These are phyloP conservation scores for Microthyrium microscopicum DNA, from an alignment of 2,329 filamentous ascomycete species.

Conservation along the genomic window DNA sequence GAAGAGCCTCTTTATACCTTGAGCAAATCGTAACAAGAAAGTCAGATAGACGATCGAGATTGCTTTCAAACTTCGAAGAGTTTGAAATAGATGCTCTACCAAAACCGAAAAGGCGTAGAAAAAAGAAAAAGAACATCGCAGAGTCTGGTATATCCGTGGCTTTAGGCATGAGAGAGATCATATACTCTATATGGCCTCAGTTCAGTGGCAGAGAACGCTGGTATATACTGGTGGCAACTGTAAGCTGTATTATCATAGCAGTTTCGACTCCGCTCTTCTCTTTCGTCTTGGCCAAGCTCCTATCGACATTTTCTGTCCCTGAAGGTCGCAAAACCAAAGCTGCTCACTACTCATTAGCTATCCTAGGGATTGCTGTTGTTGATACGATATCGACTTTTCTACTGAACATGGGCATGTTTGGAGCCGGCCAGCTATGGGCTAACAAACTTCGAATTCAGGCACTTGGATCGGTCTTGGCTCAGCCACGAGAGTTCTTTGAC, in stretches of 20 bases:
- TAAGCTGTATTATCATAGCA: conserved; percentile 49
- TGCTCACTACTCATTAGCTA: conserved; percentile 49
- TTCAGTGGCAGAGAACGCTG: conserved; percentile 36
- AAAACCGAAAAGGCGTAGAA: too few relatives aligned
- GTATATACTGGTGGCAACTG: too few relatives aligned
- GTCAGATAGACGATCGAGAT: too few relatives aligned
- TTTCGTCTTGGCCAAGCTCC: conserved; percentile 55
- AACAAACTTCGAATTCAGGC: conserved; percentile 52
- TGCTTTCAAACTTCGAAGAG: too few relatives aligned
- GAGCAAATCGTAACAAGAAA: too few relatives aligned
- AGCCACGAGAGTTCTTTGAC: conserved; percentile 68
- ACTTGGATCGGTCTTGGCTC: conserved; percentile 52
- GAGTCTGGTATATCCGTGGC: too few relatives aligned
- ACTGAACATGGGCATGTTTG: conserved; percentile 56
- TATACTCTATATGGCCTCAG: conserved; percentile 54
- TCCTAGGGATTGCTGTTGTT: conserved; percentile 49
- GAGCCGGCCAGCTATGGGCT: conserved; percentile 59
- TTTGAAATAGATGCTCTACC: too few relatives aligned
- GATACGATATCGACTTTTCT: conserved; percentile 51
- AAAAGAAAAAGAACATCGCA: too few relatives aligned
- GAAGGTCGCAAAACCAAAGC: conserved; percentile 33
- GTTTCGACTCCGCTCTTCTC: conserved; percentile 59
- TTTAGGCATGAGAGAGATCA: too few relatives aligned
- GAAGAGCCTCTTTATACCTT: too few relatives aligned
- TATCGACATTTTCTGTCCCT: conserved; percentile 49